These are phyloP conservation scores for Saccharomycopsis fibuligera DNA, from an alignment of 805 yeast genomes.

Conservation along the genomic window DNA sequence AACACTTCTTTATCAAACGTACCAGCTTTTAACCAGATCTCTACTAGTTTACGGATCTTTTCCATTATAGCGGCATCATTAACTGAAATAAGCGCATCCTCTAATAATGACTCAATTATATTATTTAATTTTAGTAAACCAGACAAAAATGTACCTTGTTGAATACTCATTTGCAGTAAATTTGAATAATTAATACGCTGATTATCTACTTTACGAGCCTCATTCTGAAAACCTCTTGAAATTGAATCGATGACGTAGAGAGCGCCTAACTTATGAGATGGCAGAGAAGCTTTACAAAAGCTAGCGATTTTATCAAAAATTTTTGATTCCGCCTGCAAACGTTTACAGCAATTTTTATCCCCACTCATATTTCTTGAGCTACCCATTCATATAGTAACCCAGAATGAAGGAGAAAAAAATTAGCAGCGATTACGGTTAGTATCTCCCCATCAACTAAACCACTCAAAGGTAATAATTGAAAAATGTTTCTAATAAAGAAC, in stretches of 20 bases:
- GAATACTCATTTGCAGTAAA: conserved; percentile 4
- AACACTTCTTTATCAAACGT: conserved; percentile 62
- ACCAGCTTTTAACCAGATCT: conserved; percentile 84
- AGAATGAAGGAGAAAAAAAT: too few species aligned
- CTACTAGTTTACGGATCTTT: conserved; percentile 77
- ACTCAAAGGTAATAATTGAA: too few species aligned
- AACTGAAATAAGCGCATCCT: conserved; percentile 2
- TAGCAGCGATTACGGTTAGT: not conserved
- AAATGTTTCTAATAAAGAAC: not conserved
- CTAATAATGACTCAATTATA: conserved; percentile 8
- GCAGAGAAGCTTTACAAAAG: conserved; percentile 61
- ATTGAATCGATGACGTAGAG: conserved; percentile 89
- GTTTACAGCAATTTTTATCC: too few species aligned
- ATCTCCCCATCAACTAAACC: not conserved
- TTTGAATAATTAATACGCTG: conserved; percentile 24
- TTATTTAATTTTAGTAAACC: conserved; percentile 13
- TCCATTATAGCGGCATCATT: conserved; percentile 42
- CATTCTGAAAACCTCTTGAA: conserved; percentile 77
- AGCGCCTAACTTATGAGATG: conserved; percentile 79
- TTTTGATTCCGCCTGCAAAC: conserved; percentile 39
- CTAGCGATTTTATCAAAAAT: conserved; percentile 53
- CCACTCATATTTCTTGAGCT: not conserved
- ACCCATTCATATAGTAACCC: not conserved
- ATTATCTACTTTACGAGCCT: conserved; percentile 54
- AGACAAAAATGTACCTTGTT: conserved; percentile 12